Base-by-base conservation (phyloP, 768 basidiomycete species). In the Psilocybe subaeruginosa region DNA sequence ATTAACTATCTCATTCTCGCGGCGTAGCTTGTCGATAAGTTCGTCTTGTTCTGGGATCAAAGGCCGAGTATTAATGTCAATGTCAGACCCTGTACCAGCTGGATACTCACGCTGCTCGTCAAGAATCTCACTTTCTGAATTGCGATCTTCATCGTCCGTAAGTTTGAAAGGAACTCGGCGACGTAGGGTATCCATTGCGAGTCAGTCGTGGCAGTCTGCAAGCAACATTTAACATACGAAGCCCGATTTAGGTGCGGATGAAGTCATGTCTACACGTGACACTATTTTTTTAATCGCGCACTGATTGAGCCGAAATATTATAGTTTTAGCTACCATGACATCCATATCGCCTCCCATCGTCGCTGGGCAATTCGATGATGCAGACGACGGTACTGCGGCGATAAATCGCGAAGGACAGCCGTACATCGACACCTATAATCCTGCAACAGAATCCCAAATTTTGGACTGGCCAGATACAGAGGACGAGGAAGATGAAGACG, bases 301-400 rank as follows among this genome's bases (percentile, higher is more conserved):
- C n/a, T 46, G 45, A 56, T 56, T 9, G 29, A 33, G 53, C 17
- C 3, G 29, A 29, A 27, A 55, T 29, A 43, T 23, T 23, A 23
- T 23, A 27, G 30, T 60, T 19, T 39, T 30, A 49, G 33, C 51
- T 49, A 58, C 64, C 62, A 78, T 78, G 75, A 66, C 70, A 49
- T 69, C 72, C 51, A 67, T 68, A 52, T 63, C 68, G 47, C 66
- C 70, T 3, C 66, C 72, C 17, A 65, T 80, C 55, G 82, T 75
- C 53, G 73, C 72, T 27, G 85, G 86, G 16, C 89, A 88, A 65
- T 87, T 90, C 62, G 86, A 89, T 64, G 86, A 89, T 70, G 83
- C 85, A 0, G 73, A 76, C 14, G 82, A 80, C 17, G 73, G 72
- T 4, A 57, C 39, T 8, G 50, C 54, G 41, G 54, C 37, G 5